Percentiles rank a stretch among this genome's conserved stretches.
Conservation (phyloP, 2,329 filamentous ascomycete species). For the Tolypocladium endophyticum region DNA sequence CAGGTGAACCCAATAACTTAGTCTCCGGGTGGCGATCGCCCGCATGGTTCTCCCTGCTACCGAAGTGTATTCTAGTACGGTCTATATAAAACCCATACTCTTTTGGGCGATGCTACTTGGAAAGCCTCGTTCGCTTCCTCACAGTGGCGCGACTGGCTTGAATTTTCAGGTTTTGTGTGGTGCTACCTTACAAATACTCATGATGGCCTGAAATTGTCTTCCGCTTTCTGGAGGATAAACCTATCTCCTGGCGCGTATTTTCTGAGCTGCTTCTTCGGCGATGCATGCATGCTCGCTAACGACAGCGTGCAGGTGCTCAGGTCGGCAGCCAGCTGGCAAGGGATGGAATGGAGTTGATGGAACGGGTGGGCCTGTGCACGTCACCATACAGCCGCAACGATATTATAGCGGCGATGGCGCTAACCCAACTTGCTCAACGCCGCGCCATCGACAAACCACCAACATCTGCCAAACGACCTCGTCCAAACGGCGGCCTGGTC, state of each 20-base stretch:
- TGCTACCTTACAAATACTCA: background rate
- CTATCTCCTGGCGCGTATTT: too few relatives aligned
- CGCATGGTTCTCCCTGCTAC: background rate
- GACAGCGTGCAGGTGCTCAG: too few relatives aligned
- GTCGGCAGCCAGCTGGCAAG: too few relatives aligned
- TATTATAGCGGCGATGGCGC: too few relatives aligned
- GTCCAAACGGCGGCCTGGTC: background rate
- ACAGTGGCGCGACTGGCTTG: background rate
- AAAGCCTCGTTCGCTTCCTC: background rate
- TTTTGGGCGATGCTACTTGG: background rate
- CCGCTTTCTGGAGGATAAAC: background rate
- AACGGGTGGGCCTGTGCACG: too few relatives aligned
- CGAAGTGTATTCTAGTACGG: background rate
- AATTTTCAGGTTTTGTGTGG: background rate
- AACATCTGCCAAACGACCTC: background rate
- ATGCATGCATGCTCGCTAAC: too few relatives aligned
- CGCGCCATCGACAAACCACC: background rate
- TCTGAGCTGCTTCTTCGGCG: too few relatives aligned
- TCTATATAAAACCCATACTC: background rate
- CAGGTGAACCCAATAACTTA: background rate
- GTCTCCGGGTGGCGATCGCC: background rate
- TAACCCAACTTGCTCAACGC: too few relatives aligned
- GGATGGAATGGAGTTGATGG: too few relatives aligned
- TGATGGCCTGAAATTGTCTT: background rate
- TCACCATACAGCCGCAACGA: too few relatives aligned